phyloP scores from a whole-genome alignment of 2,329 filamentous ascomycete species.

The Botrytis squamosa region DNA sequence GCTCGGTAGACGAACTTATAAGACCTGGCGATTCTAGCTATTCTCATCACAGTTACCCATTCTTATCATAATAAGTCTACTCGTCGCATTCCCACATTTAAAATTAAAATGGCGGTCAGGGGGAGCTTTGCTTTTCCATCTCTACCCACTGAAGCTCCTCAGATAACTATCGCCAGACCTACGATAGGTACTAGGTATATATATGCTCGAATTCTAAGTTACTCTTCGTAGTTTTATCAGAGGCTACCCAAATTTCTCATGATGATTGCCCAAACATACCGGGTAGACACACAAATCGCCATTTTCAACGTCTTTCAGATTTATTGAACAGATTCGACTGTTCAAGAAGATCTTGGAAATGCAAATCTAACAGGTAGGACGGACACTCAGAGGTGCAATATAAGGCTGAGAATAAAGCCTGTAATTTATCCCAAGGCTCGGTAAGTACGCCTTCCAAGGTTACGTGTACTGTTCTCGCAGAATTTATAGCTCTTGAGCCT shows the following conservation, averaged over 20 bases:
- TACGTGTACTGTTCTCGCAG: slow-evolving; percentile 16
- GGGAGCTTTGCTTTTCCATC: not conserved
- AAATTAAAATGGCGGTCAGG: not conserved
- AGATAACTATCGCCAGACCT: not conserved
- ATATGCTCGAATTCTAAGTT: not conserved
- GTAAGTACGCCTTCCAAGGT: slow-evolving; percentile 3
- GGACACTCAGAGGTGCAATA: not conserved
- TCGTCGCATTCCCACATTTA: too few species aligned
- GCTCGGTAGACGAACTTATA: not conserved
- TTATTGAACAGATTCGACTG: not conserved
- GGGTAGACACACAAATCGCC: not conserved
- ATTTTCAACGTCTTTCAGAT: not conserved
- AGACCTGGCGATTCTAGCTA: not conserved
- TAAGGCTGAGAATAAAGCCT: slow-evolving; percentile 3
- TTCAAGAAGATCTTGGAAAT: not conserved
- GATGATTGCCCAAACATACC: not conserved
- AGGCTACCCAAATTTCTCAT: not conserved
- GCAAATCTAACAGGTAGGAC: not conserved
- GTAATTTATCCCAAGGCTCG: slow-evolving; percentile 15
- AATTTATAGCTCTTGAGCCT: not conserved
- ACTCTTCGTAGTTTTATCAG: not conserved
- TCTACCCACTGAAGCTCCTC: not conserved
- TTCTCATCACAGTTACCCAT: not conserved
- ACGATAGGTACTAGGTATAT: too few species aligned
- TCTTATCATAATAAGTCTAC: too few species aligned